Percentiles rank a stretch among this genome's conserved stretches.
These are phyloP conservation scores for Schizonepeta tenuifolia DNA, from an alignment of 257 asterid genomes.

Conservation along the genomic window DNA sequence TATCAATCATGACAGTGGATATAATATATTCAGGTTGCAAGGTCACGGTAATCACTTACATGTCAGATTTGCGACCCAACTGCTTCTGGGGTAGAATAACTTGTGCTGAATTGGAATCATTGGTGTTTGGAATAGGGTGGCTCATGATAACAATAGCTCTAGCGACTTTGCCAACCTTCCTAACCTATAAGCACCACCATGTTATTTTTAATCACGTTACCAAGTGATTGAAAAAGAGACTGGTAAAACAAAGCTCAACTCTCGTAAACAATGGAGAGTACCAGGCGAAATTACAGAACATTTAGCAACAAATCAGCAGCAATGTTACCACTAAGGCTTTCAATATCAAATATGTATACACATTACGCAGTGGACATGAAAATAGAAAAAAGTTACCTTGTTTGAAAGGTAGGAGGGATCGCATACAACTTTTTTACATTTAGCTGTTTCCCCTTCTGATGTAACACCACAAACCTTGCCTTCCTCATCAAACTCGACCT, in stretches of 20 bases:
- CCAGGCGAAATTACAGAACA: not conserved
- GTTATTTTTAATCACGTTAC: constrained; percentile 14
- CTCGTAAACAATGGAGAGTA: constrained; percentile 16
- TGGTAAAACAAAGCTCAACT: constrained; percentile 10
- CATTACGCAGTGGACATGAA: not conserved
- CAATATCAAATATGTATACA: constrained; percentile 6
- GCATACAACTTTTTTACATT: constrained; percentile 91
- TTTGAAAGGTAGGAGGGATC: constrained; percentile 89
- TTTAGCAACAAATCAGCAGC: constrained; percentile 3
- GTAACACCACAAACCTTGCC: constrained; percentile 93
- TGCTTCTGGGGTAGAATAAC: constrained; percentile 96
- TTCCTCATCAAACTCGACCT: constrained; percentile 91
- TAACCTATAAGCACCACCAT: constrained; percentile 48
- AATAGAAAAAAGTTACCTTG: constrained; percentile 58
- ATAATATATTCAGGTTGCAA: constrained; percentile 12
- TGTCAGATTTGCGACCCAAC: constrained; percentile 89
- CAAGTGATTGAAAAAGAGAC: constrained; percentile 19
- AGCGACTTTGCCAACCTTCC: constrained; percentile 89
- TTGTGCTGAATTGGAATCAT: constrained; percentile 84
- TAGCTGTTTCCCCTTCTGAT: constrained; percentile 97
- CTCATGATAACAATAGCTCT: constrained; percentile 96
- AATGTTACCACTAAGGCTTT: not conserved
- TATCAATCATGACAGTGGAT: constrained; percentile 25
- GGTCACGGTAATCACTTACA: constrained; percentile 54
- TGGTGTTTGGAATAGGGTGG: constrained; percentile 92